Evolutionary conservation across 768 basidiomycete genomes (phyloP), one percentile per base, ranked within the genome.

Genomic region (Mycena epipterygia): DNA sequence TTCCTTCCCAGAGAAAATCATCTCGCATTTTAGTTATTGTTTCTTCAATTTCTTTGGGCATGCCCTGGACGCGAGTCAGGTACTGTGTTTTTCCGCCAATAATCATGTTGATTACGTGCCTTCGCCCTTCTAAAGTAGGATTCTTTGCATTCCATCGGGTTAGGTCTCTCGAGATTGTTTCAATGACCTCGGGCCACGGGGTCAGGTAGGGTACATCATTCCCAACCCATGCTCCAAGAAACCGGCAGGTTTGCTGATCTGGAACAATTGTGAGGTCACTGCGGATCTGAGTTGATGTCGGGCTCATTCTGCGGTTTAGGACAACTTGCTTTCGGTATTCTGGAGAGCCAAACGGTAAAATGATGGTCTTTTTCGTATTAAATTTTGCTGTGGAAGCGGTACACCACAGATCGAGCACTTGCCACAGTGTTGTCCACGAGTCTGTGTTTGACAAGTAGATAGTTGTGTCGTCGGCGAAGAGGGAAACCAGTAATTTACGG

Each of bases 401-500:
- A 33, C 74, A 77, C 76, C 76, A 77, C 0, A n/a, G 35, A 13
- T 59, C 5, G 0, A 77, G 53, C 0, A 75, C 73, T n/a, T 30
- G 1, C 19, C 70, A 41, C 7, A 76, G 71, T 13, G 61, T 60
- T 0, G 0, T 17, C 21, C 68, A 68, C 5, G 39, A 71, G 37
- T 77, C 71, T 0, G 12, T 7, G 25, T 56, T 33, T 0, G 61
- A 67, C 0, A 79, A 64, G 57, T 72, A 83, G 0, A 79, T 61
- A 0, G 74, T 81, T 0, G 78, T 76, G 27, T 80, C 77, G 19
- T 81, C 79, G 0, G 77, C 75, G 51, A 81, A 83, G 0, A 83
- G 66, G 7, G 75, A 74, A 0, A 76, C 35, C 0, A 75, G 63
- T 0, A 79, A 32, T 3, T 32, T 64, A 0, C 71, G 56, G 76